Conservation (phyloP, 352 stramenopile species). For the Bremia lactucae region DNA sequence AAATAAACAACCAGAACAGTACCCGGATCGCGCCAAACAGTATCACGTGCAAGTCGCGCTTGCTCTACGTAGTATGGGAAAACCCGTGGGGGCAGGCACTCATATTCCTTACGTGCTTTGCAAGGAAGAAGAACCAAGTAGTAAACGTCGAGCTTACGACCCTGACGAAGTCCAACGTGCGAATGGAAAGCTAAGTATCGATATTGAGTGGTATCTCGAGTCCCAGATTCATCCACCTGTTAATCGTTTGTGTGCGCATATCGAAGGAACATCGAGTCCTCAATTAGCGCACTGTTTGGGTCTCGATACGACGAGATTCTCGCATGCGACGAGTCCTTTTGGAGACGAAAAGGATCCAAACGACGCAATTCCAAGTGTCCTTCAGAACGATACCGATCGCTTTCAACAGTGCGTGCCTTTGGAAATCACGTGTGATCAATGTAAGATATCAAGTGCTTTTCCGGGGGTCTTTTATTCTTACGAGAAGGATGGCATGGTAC, state of each 20-base stretch:
- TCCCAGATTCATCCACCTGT: constrained; percentile 95
- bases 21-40: constrained; percentile 93
- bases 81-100: constrained; percentile 95
- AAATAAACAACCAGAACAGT: constrained; percentile 98
- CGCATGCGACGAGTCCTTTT: constrained; percentile 57
- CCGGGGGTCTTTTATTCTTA: constrained; percentile 55
- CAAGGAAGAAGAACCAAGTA: constrained; percentile 71
- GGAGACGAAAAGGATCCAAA: constrained; percentile 79
- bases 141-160: constrained; percentile 69
- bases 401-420: constrained; percentile 83
- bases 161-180: constrained; percentile 75
- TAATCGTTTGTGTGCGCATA: constrained; percentile 96
- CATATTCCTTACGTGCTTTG: constrained; percentile 99
- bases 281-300: constrained; percentile 94
- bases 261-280: constrained; percentile 92
- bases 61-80: constrained; percentile 89
- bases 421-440: constrained; percentile 63
- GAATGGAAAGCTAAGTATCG: constrained; percentile 79
- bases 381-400: constrained; percentile 80
- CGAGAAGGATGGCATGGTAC: constrained; percentile 15
- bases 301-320: constrained; percentile 93
- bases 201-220: constrained; percentile 96
- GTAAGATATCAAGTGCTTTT: constrained; percentile 55
- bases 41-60: constrained; percentile 97
- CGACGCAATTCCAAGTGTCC: constrained; percentile 81